Base-by-base conservation (phyloP, 345 rosid species). In the Chamaenerion angustifolium region DNA sequence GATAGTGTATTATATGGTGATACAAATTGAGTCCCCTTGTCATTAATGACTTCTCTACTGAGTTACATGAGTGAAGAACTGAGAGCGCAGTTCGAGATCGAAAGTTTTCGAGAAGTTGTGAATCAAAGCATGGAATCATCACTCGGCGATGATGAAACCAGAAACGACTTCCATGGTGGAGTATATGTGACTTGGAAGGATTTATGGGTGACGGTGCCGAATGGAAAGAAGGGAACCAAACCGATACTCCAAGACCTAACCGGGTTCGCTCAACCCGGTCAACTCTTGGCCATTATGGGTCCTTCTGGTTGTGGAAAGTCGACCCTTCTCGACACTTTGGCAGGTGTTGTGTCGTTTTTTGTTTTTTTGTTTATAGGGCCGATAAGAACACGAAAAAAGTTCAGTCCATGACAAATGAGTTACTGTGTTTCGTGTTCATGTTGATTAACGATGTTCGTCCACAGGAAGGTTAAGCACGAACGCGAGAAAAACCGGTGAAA, bases 221-320 rank as follows among this genome's bases (percentile, higher is more conserved):
- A 55, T 11, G 46, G 59, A 15, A 56, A 52, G 49, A 50, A 45
- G 12, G 66, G 74, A 7, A 35, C 47, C 57, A 57, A 46, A 47
- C 42, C 73, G 1, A 62, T 76, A 47, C 71, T 79, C 6, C 61
- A 64, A 41, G 81, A 68, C 31, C 41, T 68, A 0, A 72, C 70
- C 4, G 85, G 82, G 1, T 71, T 61, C 42, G 80, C 77, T 5
- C 54, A 60, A 11, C 79, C 85, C 0, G 77, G 82, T 12, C 59
- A 73, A 58, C 56, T 79, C 15, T 52, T 79, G 62, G 82, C 72
- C 7, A 69, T 79, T 2, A 68, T 79, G 85, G 82, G 85, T 47
- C 85, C 85, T 58, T 79, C 85, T 3, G 85, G 85, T 23, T 68
- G 62, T 15, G 85, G 85, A 55, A 73, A 69, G 50, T 66, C 78